Conservation (phyloP, 306 rosid species). For the Boehmeria nivea region DNA sequence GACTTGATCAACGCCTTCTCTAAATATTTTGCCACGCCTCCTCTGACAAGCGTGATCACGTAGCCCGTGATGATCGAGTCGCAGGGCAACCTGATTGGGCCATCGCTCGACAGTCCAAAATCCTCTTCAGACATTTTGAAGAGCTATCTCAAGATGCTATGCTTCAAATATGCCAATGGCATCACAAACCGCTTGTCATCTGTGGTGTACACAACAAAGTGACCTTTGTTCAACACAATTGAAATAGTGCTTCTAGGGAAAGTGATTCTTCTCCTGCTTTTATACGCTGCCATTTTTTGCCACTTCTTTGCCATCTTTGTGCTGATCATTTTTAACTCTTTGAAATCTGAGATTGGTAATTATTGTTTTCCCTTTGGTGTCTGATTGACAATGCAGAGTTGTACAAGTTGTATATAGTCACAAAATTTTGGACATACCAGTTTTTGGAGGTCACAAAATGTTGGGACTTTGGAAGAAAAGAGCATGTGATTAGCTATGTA, state of each 20-base stretch:
- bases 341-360: no score
- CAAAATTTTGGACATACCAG: no score
- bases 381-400: no score
- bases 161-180: constrained; percentile 3
- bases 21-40: neutral
- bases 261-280: constrained; percentile 7
- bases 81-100: constrained; percentile 17
- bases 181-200: constrained; percentile 17
- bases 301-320: constrained; percentile 21
- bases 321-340: constrained; percentile 13
- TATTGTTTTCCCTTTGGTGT: no score
- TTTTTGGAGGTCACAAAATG: no score
- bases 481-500: no score
- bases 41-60: constrained; percentile 9
- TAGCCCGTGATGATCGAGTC: constrained; percentile 14
- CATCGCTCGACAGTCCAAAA: constrained; percentile 8
- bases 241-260: constrained; percentile 1
- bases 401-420: no score
- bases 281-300: constrained; percentile 1
- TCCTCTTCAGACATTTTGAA: constrained; percentile 8
- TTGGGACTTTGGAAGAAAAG: no score
- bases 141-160: constrained; percentile 8
- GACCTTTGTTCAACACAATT: no score
- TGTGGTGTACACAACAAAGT: constrained; percentile 17
- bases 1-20: constrained; percentile 18